Percentiles rank a stretch among this genome's conserved stretches.
Evolutionary conservation across 2,329 filamentous ascomycete genomes (phyloP).

Genomic region (Ophiostoma tasmaniense): DNA sequence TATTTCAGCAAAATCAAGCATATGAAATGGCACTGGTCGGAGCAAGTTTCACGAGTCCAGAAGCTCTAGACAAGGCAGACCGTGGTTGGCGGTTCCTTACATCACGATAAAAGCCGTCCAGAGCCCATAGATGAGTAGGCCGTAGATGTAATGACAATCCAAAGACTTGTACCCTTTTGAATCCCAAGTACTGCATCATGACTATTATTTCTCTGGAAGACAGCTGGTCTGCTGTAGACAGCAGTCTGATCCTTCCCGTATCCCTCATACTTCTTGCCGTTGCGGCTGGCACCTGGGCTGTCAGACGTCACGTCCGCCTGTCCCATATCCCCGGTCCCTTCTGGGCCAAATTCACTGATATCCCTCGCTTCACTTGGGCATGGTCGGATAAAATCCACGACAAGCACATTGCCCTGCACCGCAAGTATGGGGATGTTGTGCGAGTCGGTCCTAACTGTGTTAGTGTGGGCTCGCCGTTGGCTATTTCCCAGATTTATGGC

Average conservation of each 20-base stretch:
- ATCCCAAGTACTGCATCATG: background rate
- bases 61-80: background rate
- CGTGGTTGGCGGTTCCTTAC: background rate
- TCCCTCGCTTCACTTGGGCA: slow-evolving; percentile 12
- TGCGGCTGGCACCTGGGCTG: background rate
- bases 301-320: slow-evolving; percentile 5
- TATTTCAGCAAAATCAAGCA: background rate
- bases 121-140: background rate
- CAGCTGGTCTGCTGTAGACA: background rate
- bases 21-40: background rate
- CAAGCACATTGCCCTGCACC: slow-evolving; percentile 9
- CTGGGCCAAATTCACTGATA: slow-evolving; percentile 5
- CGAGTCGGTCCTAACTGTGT: slow-evolving; percentile 10
- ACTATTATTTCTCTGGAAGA: background rate
- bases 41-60: background rate
- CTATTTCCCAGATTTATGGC: slow-evolving; percentile 11
- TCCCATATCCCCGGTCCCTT: slow-evolving; percentile 12
- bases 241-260: background rate
- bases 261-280: background rate
- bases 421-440: slow-evolving; percentile 11
- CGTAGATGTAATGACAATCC: background rate
- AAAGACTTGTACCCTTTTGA: background rate
- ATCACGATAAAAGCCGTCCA: background rate
- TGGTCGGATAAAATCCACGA: slow-evolving; percentile 11
- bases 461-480: slow-evolving; percentile 8